A percentile compares a stretch with the other conserved stretches of the same genome.
Conservation (phyloP, 352 stramenopile species). For the Pythium grandisporangium region DNA sequence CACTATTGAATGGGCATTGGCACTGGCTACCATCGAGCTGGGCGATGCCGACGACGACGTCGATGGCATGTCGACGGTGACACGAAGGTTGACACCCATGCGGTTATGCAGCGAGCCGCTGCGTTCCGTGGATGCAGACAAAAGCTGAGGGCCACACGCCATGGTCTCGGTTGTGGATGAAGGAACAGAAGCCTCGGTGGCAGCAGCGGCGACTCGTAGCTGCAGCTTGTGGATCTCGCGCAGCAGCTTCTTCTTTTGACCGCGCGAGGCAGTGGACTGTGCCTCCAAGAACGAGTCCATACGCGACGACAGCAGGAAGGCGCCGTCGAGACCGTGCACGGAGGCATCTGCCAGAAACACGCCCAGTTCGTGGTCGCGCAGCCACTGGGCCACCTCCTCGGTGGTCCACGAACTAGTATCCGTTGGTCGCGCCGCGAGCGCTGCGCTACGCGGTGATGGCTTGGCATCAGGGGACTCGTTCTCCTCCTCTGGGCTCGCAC, state of each 20-base stretch:
- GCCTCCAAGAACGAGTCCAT: conserved; percentile 53
- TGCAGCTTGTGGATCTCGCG: conserved; percentile 75
- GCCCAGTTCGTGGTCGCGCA: conserved; percentile 44
- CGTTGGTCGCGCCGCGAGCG: too few species aligned
- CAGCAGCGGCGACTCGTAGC: too few species aligned
- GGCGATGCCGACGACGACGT: conserved; percentile 2
- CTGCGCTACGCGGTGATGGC: too few species aligned
- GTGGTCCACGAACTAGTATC: conserved; percentile 5
- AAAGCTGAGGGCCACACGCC: not conserved
- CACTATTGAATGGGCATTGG: too few species aligned
- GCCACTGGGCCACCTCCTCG: conserved; percentile 45
- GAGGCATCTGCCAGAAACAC: conserved; percentile 40
- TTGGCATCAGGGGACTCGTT: too few species aligned
- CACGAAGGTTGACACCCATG: conserved; percentile 41
- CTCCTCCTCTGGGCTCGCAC: not conserved
- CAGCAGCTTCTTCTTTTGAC: conserved; percentile 71
- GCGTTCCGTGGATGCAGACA: conserved; percentile 1
- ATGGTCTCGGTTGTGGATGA: conserved; percentile 1
- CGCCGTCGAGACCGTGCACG: conserved; percentile 33
- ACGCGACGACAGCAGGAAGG: conserved; percentile 22
- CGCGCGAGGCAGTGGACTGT: conserved; percentile 35
- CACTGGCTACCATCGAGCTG: too few species aligned
- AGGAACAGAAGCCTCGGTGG: not conserved
- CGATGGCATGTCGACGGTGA: conserved; percentile 32
- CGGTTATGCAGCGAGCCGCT: conserved; percentile 27